Percentiles rank a stretch among this genome's conserved stretches.
These are phyloP conservation scores for Botrytis paeoniae DNA, from an alignment of 2,329 filamentous ascomycete species.

Conservation along the genomic window DNA sequence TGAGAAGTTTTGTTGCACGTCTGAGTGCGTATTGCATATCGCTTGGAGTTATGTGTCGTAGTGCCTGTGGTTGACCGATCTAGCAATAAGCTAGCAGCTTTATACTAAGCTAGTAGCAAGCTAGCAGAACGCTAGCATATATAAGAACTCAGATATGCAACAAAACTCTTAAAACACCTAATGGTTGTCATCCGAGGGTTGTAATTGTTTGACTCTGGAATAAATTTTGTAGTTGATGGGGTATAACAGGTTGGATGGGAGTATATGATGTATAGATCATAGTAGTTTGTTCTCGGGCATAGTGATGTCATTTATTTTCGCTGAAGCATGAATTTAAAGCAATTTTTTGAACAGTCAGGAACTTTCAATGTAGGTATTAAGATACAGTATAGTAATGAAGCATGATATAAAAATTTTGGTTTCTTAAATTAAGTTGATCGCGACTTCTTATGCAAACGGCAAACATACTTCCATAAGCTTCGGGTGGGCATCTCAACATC, in stretches of 20 bases:
- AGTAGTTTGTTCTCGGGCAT: neutral
- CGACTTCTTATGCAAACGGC: rapidly evolving
- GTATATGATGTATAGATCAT: neutral
- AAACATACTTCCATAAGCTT: neutral
- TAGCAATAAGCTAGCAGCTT: too few species aligned
- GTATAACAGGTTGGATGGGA: neutral
- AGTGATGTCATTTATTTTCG: neutral
- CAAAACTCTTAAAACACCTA: neutral
- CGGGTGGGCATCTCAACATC: neutral
- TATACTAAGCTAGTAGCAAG: rapidly evolving
- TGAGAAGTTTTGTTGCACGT: too few species aligned
- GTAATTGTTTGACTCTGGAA: neutral
- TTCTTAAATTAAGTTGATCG: neutral
- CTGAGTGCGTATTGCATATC: too few species aligned
- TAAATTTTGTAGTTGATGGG: neutral
- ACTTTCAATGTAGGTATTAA: neutral
- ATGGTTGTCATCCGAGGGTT: neutral
- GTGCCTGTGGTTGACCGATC: too few species aligned
- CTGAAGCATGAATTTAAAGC: neutral
- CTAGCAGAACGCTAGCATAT: neutral
- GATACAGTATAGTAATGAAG: neutral
- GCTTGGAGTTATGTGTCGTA: too few species aligned
- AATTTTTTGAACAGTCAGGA: rapidly evolving
- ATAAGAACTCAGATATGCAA: neutral
- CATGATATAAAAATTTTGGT: neutral